These are phyloP conservation scores for Hericium erinaceus DNA, from an alignment of 768 basidiomycete species.

Conservation along the genomic window DNA sequence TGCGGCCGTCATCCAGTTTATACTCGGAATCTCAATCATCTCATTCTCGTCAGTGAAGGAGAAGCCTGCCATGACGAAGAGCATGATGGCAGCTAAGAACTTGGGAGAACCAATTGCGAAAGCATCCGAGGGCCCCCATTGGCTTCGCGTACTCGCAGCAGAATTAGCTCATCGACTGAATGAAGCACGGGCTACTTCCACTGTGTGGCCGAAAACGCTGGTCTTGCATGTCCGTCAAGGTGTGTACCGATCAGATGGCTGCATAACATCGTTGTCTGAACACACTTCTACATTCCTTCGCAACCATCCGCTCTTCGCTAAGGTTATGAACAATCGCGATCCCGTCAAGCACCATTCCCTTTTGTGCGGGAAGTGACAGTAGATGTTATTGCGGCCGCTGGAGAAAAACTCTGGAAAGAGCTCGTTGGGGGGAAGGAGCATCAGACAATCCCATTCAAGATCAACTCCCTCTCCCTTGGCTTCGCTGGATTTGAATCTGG, in stretches of 20 bases:
- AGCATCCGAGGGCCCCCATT: slow-evolving; percentile 70
- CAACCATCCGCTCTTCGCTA: neutral
- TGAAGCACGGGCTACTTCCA: slow-evolving; percentile 66
- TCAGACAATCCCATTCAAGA: slow-evolving; percentile 39
- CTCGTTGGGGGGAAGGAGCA: slow-evolving; percentile 44
- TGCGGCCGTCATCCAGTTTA: no score
- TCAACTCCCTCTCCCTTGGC: slow-evolving; percentile 62
- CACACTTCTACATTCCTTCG: no score
- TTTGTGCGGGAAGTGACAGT: slow-evolving; percentile 67
- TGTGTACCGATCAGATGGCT: slow-evolving; percentile 14
- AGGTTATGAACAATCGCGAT: slow-evolving; percentile 9
- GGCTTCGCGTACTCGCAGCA: slow-evolving; percentile 87
- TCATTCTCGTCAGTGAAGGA: slow-evolving; percentile 59
- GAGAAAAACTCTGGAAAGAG: slow-evolving; percentile 81
- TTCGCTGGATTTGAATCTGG: slow-evolving; percentile 71
- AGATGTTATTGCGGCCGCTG: slow-evolving; percentile 67
- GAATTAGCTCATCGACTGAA: slow-evolving; percentile 81
- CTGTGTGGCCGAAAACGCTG: slow-evolving; percentile 88
- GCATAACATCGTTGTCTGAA: neutral
- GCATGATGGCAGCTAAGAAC: slow-evolving; percentile 97
- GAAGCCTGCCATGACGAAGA: slow-evolving; percentile 71
- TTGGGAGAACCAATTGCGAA: slow-evolving; percentile 70
- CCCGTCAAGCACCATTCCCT: slow-evolving; percentile 84
- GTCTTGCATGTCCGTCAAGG: slow-evolving; percentile 74
- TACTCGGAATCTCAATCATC: slow-evolving; percentile 1